phyloP scores from a whole-genome alignment of 2,329 filamentous ascomycete species.

The Fusarium sororula region DNA sequence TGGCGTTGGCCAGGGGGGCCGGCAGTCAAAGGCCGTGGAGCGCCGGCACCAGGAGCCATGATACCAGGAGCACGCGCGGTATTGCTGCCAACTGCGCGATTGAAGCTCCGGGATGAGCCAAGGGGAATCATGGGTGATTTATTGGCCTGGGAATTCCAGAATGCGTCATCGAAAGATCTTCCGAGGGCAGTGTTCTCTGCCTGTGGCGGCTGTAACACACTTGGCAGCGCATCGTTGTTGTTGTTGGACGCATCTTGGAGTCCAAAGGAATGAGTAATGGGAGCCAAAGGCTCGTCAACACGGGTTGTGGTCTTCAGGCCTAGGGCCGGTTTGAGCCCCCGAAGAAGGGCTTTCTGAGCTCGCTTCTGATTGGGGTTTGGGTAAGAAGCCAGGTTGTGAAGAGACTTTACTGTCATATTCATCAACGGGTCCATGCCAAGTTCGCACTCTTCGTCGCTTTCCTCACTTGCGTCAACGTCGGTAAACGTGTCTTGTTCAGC shows the following conservation, averaged over 20 bases:
- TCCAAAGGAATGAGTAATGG: constrained; percentile 1
- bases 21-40: constrained; percentile 62
- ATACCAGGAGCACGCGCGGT: constrained; percentile 17
- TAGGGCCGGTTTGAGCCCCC: constrained; percentile 41
- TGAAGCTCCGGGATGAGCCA: constrained; percentile 13
- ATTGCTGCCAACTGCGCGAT: constrained; percentile 23
- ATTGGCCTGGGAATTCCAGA: constrained; percentile 6
- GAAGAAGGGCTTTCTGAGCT: constrained; percentile 58
- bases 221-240: not conserved
- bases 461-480: constrained; percentile 39
- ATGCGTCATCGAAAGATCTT: constrained; percentile 16
- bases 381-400: constrained; percentile 65
- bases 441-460: constrained; percentile 45
- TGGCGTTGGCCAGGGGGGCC: constrained; percentile 65
- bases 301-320: constrained; percentile 16
- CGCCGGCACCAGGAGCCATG: constrained; percentile 49
- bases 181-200: constrained; percentile 19
- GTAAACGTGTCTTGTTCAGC: constrained; percentile 24
- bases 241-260: constrained; percentile 15
- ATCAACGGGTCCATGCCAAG: constrained; percentile 46
- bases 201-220: constrained; percentile 1
- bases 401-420: constrained; percentile 56
- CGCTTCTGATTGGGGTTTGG: constrained; percentile 63
- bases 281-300: constrained; percentile 21
- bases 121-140: constrained; percentile 2